These are phyloP conservation scores for Pythium insidiosum DNA, from an alignment of 352 stramenopile species.

Conservation along the genomic window DNA sequence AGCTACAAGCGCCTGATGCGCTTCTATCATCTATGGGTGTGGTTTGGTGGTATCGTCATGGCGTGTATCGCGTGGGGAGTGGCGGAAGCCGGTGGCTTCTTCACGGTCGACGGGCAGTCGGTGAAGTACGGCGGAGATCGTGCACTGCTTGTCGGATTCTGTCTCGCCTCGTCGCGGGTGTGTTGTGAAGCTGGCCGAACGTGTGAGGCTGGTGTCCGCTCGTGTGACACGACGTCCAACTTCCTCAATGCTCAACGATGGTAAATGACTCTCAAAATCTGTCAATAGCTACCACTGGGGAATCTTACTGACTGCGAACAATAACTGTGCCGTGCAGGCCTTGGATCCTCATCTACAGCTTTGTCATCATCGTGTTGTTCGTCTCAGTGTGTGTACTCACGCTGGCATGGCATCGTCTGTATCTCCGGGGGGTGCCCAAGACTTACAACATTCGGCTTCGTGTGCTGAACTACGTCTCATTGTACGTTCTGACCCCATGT, in stretches of 20 bases:
- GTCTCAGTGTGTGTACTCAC: constrained; percentile 80
- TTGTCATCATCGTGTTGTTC: constrained; percentile 78
- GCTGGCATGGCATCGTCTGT: constrained; percentile 77
- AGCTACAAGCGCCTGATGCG: constrained; percentile 88
- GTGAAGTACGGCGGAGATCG: constrained; percentile 69
- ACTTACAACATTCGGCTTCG: constrained; percentile 86
- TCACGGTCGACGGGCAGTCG: constrained; percentile 74
- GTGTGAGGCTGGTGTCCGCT: constrained; percentile 24
- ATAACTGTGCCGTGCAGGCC: constrained; percentile 44
- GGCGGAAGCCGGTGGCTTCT: constrained; percentile 67
- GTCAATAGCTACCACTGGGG: too few species aligned
- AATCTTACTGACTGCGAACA: too few species aligned
- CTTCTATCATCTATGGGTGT: constrained; percentile 84
- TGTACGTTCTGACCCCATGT: constrained; percentile 31
- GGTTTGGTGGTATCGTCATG: constrained; percentile 76
- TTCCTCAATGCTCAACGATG: constrained; percentile 79
- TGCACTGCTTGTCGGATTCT: constrained; percentile 72
- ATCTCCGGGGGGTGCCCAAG: constrained; percentile 77
- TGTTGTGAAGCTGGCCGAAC: constrained; percentile 49
- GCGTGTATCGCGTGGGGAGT: constrained; percentile 67
- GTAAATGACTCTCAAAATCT: constrained; percentile 22
- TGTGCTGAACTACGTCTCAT: constrained; percentile 86
- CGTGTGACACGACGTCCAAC: constrained; percentile 44
- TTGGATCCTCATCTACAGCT: constrained; percentile 84
- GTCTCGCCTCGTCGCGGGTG: constrained; percentile 72